phyloP scores from a whole-genome alignment of 345 rosid species.

The Corchorus capsularis region DNA sequence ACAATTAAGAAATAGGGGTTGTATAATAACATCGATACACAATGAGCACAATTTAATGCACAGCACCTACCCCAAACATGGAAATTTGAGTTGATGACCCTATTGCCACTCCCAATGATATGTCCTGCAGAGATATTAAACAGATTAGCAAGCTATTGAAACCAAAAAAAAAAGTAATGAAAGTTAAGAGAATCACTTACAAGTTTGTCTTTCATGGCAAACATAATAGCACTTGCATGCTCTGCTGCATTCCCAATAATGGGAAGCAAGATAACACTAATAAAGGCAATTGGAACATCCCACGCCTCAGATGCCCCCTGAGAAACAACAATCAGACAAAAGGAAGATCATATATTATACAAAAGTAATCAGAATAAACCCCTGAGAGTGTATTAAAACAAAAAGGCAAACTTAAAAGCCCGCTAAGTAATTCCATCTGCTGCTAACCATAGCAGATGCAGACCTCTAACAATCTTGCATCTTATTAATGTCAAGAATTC shows the following conservation, averaged over 20 bases:
- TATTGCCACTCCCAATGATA: slow-evolving; percentile 95
- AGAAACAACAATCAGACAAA: slow-evolving; percentile 24
- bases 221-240: slow-evolving; percentile 94
- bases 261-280: slow-evolving; percentile 93
- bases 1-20: not conserved
- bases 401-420: not conserved
- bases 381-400: not conserved
- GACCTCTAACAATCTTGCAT: not conserved
- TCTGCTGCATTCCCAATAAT: slow-evolving; percentile 98
- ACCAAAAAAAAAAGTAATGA: not conserved
- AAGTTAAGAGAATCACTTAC: slow-evolving; percentile 38
- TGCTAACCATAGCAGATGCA: not conserved
- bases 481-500: not conserved
- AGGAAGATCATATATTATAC: slow-evolving; percentile 8
- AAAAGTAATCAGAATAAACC: not conserved
- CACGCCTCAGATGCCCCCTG: slow-evolving; percentile 83
- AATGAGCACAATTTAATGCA: not conserved
- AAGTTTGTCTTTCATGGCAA: slow-evolving; percentile 96
- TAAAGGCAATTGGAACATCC: slow-evolving; percentile 79
- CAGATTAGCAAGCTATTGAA: not conserved
- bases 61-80: slow-evolving; percentile 81
- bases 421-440: not conserved
- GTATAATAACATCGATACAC: not conserved
- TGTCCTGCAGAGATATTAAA: slow-evolving; percentile 55
- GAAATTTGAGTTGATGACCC: slow-evolving; percentile 97